Evolutionary conservation across 2,329 filamentous ascomycete genomes (phyloP).

Genomic region (Fusarium papillatum): DNA sequence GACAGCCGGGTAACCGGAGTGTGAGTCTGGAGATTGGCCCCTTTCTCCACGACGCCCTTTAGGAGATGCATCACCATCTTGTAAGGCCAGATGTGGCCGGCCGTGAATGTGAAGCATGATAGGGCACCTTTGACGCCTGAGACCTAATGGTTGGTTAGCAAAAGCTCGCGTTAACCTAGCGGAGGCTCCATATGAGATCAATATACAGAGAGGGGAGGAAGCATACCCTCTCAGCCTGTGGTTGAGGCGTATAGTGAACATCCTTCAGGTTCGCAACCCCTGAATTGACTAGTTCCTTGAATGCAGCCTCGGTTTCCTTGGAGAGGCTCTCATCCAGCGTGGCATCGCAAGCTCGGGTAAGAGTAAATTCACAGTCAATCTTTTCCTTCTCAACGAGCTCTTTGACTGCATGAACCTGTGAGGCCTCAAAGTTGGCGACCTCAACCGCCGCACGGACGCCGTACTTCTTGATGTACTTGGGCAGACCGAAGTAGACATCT

Average conservation of each 20-base stretch:
- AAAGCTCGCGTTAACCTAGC: not conserved
- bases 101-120: conserved; percentile 31
- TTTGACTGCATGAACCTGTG: not conserved
- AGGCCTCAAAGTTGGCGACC: not conserved
- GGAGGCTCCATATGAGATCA: not conserved
- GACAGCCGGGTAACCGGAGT: conserved; percentile 23
- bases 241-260: not conserved
- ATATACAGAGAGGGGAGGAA: not conserved
- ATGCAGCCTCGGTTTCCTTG: not conserved
- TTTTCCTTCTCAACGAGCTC: not conserved
- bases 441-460: not conserved
- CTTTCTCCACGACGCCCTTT: conserved; percentile 16
- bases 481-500: not conserved
- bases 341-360: not conserved
- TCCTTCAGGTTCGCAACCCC: not conserved
- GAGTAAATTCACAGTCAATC: not conserved
- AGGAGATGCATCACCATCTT: conserved; percentile 31
- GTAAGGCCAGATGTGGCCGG: conserved; percentile 30
- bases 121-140: conserved; percentile 26
- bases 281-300: not conserved
- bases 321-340: not conserved
- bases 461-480: not conserved
- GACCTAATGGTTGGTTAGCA: not conserved
- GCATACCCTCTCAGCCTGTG: not conserved
- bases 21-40: conserved; percentile 19